Percentiles rank a stretch among this genome's conserved stretches.
These are phyloP conservation scores for Coniosporium tulheliwenetii DNA, from an alignment of 2,329 filamentous ascomycete genomes.

Conservation along the genomic window DNA sequence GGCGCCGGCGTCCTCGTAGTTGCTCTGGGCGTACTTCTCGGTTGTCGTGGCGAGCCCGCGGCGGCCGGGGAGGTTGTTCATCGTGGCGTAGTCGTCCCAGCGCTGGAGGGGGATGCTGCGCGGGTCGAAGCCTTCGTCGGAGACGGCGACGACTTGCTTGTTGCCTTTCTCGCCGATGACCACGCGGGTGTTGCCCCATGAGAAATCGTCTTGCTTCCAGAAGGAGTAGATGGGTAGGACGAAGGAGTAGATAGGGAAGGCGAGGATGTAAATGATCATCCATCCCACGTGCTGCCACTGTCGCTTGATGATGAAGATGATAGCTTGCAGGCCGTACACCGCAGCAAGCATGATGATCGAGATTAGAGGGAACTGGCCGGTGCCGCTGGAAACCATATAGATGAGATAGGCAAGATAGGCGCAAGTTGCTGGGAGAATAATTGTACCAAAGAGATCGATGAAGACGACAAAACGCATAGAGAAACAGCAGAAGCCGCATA, in stretches of 20 bases:
- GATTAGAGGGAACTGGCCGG: constrained; percentile 67
- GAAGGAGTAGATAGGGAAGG: constrained; percentile 87
- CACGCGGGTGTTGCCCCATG: constrained; percentile 95
- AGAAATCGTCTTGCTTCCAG: constrained; percentile 99
- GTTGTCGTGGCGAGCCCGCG: constrained; percentile 43
- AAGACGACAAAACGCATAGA: constrained; percentile 96
- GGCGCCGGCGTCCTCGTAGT: constrained; percentile 51
- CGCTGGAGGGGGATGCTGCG: constrained; percentile 84
- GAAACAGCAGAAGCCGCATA: constrained; percentile 98
- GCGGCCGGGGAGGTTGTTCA: constrained; percentile 80
- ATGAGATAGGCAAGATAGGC: constrained; percentile 79
- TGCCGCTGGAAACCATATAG: constrained; percentile 54
- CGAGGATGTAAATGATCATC: constrained; percentile 98
- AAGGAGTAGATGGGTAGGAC: constrained; percentile 90
- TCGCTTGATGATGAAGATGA: constrained; percentile 92
- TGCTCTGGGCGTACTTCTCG: constrained; percentile 36
- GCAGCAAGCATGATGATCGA: constrained; percentile 79
- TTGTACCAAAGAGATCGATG: constrained; percentile 81
- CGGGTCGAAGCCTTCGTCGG: constrained; percentile 77
- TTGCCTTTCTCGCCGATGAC: constrained; percentile 87
- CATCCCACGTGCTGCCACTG: constrained; percentile 98
- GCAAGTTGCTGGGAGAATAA: constrained; percentile 81
- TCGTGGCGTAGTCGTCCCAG: constrained; percentile 88
- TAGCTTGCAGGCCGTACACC: constrained; percentile 86
- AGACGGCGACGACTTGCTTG: constrained; percentile 76